Evolutionary conservation across 2,329 filamentous ascomycete species (phyloP).

Genomic region (Trichoderma endophyticum): DNA sequence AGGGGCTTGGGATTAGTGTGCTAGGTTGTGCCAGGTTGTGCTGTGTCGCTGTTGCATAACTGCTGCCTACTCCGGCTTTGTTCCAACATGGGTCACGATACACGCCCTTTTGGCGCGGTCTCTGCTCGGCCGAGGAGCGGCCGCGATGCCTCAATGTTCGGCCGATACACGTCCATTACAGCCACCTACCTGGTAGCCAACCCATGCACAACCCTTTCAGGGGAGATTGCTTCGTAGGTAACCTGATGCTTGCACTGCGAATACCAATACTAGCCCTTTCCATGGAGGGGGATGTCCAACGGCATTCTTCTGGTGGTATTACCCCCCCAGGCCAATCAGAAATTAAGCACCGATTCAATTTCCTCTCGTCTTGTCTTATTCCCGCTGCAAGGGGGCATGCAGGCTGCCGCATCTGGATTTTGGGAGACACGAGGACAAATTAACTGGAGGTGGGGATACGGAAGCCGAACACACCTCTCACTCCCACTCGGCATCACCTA

Average conservation of each 20-base stretch:
- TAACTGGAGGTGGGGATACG: background rate
- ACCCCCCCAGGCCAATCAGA: background rate
- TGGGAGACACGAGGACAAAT: background rate
- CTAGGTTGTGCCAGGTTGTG: background rate
- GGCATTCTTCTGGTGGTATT: background rate
- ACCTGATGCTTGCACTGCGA: background rate
- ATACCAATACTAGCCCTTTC: background rate
- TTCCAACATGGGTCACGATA: background rate
- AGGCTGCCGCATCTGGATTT: background rate
- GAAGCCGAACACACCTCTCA: background rate
- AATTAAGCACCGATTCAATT: background rate
- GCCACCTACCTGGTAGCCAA: background rate
- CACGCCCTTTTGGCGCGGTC: background rate
- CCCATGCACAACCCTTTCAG: background rate
- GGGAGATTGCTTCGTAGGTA: background rate
- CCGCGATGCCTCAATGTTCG: background rate
- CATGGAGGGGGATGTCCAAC: background rate
- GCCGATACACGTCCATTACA: background rate
- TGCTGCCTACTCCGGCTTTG: background rate
- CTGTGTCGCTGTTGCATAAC: background rate
- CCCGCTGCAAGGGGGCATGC: conserved; percentile 1
- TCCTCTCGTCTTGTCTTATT: background rate
- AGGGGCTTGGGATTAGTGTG: background rate
- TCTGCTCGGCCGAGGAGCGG: background rate
- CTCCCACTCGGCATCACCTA: background rate